These are phyloP conservation scores for Pleurotus tuber-regium DNA, from an alignment of 768 basidiomycete species.

Conservation along the genomic window DNA sequence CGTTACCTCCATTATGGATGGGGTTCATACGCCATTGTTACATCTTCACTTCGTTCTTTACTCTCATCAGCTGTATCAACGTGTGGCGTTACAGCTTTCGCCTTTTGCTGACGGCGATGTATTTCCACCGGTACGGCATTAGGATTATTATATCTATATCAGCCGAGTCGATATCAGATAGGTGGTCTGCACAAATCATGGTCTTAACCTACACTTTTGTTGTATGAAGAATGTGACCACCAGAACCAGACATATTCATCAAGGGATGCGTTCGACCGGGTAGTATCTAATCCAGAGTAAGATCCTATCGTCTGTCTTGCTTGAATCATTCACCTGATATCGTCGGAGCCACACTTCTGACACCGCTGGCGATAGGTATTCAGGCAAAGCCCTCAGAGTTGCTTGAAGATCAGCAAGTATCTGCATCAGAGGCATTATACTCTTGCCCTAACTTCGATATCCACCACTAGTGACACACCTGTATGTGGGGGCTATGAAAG, in stretches of 20 bases:
- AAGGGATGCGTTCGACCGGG: constrained; percentile 95
- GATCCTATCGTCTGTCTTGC: background rate
- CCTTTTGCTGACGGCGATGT: constrained; percentile 40
- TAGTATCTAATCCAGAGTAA: constrained; percentile 50
- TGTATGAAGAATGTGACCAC: constrained; percentile 82
- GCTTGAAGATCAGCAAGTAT: constrained; percentile 76
- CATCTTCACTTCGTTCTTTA: background rate
- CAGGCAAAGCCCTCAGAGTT: constrained; percentile 60
- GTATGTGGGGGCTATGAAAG: constrained; percentile 79
- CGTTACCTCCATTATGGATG: too few species aligned
- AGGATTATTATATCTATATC: constrained; percentile 63
- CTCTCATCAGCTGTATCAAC: constrained; percentile 4
- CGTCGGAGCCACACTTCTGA: constrained; percentile 85
- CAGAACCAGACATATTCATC: constrained; percentile 88
- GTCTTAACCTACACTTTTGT: constrained; percentile 83
- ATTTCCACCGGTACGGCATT: constrained; percentile 51
- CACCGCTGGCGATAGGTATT: constrained; percentile 74
- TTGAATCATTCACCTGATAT: constrained; percentile 65
- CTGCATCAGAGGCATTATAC: too few species aligned
- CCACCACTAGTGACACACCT: too few species aligned
- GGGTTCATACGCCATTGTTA: background rate
- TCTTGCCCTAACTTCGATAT: too few species aligned
- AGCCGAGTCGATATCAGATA: background rate
- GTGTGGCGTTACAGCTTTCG: constrained; percentile 29
- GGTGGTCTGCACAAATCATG: background rate